Evolutionary conservation across 2,329 filamentous ascomycete species (phyloP).

Genomic region (Penicillium verrucosum): DNA sequence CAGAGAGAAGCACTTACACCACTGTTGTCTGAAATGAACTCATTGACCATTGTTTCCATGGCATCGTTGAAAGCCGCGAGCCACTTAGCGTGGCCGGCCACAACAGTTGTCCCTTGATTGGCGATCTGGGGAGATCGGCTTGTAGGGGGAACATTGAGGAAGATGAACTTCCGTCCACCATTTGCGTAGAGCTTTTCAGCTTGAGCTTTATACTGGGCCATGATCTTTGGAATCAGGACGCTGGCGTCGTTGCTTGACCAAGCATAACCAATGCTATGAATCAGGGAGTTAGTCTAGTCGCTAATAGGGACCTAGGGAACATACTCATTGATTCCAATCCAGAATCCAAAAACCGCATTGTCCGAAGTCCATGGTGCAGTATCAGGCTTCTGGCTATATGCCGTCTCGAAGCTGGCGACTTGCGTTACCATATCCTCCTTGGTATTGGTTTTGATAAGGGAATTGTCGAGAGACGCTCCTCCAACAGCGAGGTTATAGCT

Average conservation of each 20-base stretch:
- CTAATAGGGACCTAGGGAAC: neutral
- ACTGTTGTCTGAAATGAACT: constrained; percentile 15
- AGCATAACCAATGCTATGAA: constrained; percentile 24
- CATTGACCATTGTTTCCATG: constrained; percentile 21
- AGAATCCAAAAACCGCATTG: constrained; percentile 31
- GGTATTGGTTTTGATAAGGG: constrained; percentile 51
- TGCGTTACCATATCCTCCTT: constrained; percentile 49
- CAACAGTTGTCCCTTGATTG: constrained; percentile 17
- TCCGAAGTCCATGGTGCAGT: constrained; percentile 27
- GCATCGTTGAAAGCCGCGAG: constrained; percentile 26
- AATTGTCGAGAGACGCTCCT: constrained; percentile 53
- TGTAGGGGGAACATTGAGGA: constrained; percentile 57
- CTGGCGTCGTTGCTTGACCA: constrained; percentile 31
- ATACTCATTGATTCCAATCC: constrained; percentile 38
- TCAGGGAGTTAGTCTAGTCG: neutral
- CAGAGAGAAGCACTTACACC: constrained; percentile 10
- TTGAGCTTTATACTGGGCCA: constrained; percentile 46
- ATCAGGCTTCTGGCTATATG: constrained; percentile 35
- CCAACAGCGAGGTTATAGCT: constrained; percentile 56
- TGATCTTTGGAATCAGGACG: constrained; percentile 36
- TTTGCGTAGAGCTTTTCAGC: constrained; percentile 50
- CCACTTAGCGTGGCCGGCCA: constrained; percentile 21
- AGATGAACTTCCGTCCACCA: constrained; percentile 57
- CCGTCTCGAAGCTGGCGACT: constrained; percentile 45
- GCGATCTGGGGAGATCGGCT: constrained; percentile 27